phyloP scores from a whole-genome alignment of 768 basidiomycete genomes.

The Calocera cornea region DNA sequence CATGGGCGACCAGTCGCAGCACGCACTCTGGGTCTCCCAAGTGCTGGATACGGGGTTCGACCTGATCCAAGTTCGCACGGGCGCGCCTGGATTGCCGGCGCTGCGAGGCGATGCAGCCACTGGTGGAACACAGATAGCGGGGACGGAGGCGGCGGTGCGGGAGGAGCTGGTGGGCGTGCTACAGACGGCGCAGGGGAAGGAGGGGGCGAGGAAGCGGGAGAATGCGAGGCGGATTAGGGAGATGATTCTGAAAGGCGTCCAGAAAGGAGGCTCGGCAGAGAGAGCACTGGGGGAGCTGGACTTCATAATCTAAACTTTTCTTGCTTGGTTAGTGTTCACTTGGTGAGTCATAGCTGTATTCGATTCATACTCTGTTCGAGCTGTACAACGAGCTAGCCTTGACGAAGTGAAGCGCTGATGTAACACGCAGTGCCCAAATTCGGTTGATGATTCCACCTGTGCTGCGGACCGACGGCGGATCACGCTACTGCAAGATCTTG shows the following conservation, averaged over 20 bases:
- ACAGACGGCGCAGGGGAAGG: slow-evolving; percentile 16
- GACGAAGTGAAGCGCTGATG: no score
- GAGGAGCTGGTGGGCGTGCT: slow-evolving; percentile 16
- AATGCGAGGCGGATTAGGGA: slow-evolving; percentile 13
- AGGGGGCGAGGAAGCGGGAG: slow-evolving; percentile 18
- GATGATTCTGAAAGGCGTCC: slow-evolving; percentile 1
- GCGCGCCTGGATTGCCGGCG: slow-evolving; percentile 13
- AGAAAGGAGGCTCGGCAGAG: slow-evolving; percentile 9
- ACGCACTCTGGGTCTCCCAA: slow-evolving; percentile 16
- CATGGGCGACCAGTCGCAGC: slow-evolving; percentile 19
- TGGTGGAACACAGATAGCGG: neutral
- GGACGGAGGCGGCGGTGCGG: slow-evolving; percentile 17
- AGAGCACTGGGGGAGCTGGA: neutral
- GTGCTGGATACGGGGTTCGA: slow-evolving; percentile 16
- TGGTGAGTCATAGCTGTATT: no score
- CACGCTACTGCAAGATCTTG: no score
- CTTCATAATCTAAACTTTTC: neutral
- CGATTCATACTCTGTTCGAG: no score
- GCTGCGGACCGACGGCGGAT: no score
- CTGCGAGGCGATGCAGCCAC: slow-evolving; percentile 14
- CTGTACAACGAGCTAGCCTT: no score
- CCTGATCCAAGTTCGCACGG: slow-evolving; percentile 17
- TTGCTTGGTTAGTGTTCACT: neutral
- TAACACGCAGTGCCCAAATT: no score
- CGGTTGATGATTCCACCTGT: no score